phyloP scores from a whole-genome alignment of 2,329 filamentous ascomycete genomes.

The Seiridium cupressi region DNA sequence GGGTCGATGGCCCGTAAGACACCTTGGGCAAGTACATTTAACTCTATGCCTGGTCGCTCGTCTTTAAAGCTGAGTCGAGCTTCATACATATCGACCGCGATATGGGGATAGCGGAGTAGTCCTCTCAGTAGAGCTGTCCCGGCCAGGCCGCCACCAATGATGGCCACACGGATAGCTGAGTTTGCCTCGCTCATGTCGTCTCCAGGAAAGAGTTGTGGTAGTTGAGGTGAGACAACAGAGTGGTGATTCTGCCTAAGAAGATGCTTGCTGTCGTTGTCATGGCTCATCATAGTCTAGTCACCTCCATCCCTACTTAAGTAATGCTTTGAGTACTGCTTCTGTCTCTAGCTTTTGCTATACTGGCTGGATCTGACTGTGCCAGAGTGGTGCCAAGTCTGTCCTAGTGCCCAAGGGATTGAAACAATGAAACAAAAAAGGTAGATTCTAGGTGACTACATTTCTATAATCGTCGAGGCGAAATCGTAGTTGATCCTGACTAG shows the following conservation, averaged over 20 bases:
- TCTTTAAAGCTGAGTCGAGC: slow-evolving; percentile 20
- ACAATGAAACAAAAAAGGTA: neutral
- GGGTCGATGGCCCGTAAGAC: slow-evolving; percentile 23
- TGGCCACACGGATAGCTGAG: slow-evolving; percentile 25
- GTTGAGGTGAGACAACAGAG: neutral
- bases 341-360: neutral
- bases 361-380: neutral
- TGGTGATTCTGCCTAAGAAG: neutral
- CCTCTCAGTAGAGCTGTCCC: slow-evolving; percentile 22
- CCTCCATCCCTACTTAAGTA: neutral
- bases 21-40: slow-evolving; percentile 17
- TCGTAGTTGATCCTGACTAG: neutral
- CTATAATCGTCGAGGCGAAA: neutral
- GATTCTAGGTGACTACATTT: neutral
- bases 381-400: neutral
- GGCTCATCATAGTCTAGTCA: too few relatives aligned
- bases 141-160: slow-evolving; percentile 25
- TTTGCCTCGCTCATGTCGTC: slow-evolving; percentile 15
- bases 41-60: slow-evolving; percentile 19
- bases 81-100: slow-evolving; percentile 27
- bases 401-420: neutral
- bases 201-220: neutral
- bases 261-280: neutral
- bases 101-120: slow-evolving; percentile 24
- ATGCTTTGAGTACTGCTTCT: neutral